Evolutionary conservation across 495 filamentous ascomycete species (phyloP).

Genomic region (Lepraria neglecta): DNA sequence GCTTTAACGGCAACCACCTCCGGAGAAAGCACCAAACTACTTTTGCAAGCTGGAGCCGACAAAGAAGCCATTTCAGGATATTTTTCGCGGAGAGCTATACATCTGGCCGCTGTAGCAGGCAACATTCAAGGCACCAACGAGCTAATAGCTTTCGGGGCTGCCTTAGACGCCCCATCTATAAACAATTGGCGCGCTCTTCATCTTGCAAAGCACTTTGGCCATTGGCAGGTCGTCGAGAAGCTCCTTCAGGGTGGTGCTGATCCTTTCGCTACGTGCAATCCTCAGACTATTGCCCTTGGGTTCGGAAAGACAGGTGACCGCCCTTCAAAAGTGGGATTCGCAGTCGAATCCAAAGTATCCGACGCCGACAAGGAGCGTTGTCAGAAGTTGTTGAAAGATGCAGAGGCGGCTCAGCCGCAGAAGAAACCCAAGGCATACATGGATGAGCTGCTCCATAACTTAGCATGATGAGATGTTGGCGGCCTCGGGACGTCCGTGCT

Average conservation of each 20-base stretch:
- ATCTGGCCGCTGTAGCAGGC: neutral
- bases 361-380: neutral
- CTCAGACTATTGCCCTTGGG: too few relatives aligned
- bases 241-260: neutral
- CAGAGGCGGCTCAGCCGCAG: neutral
- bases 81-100: neutral
- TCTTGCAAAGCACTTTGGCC: neutral
- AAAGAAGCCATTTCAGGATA: neutral
- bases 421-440: neutral
- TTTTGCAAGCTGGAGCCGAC: constrained; percentile 1
- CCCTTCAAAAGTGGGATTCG: neutral
- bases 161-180: neutral
- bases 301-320: neutral
- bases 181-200: neutral
- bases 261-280: neutral
- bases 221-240: neutral
- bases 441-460: neutral
- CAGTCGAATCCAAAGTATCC: neutral
- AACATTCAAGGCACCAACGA: neutral
- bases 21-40: neutral
- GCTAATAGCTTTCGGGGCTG: neutral
- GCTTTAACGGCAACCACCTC: neutral
- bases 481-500: too few relatives aligned
- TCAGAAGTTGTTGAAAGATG: neutral
- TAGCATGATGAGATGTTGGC: too few relatives aligned